Conservation (phyloP, 257 asterid genomes). For the Cordia subcordata region DNA sequence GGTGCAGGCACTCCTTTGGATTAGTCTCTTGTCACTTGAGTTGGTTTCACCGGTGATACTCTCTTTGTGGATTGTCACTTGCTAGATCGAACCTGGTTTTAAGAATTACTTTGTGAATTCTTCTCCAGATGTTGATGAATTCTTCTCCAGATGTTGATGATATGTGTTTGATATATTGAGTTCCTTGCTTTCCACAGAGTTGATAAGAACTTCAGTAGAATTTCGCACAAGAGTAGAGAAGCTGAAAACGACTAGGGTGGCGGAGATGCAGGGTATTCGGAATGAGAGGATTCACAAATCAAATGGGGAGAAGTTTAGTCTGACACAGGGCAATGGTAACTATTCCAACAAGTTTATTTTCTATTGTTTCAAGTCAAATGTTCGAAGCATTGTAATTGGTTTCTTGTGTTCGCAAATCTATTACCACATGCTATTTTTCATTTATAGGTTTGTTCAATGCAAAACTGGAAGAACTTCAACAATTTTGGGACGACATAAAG, state of each 20-base stretch:
- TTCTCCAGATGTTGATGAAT: not conserved
- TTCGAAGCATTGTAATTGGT: not conserved
- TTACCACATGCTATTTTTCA: slow-evolving; percentile 17
- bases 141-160: not conserved
- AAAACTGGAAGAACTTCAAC: slow-evolving; percentile 41
- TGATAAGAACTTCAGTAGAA: slow-evolving; percentile 37
- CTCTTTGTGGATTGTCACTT: too few species aligned
- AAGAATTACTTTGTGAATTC: not conserved
- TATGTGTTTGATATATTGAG: slow-evolving; percentile 4
- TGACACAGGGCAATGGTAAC: slow-evolving; percentile 28
- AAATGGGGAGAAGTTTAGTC: slow-evolving; percentile 19
- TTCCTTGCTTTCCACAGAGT: slow-evolving; percentile 35
- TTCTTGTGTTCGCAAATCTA: not conserved
- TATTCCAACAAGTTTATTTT: slow-evolving; percentile 2
- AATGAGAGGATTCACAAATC: slow-evolving; percentile 16
- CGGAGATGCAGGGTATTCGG: slow-evolving; percentile 28
- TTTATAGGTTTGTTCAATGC: slow-evolving; percentile 40
- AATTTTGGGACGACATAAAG: slow-evolving; percentile 35
- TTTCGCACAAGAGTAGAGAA: slow-evolving; percentile 41
- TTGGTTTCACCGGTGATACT: too few species aligned
- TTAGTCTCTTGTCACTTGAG: too few species aligned
- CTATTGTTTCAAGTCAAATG: not conserved
- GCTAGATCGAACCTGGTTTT: too few species aligned
- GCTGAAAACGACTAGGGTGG: slow-evolving; percentile 38
- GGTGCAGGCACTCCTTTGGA: too few species aligned